Base-by-base conservation (phyloP, 345 rosid species). In the Kandelia obovata region DNA sequence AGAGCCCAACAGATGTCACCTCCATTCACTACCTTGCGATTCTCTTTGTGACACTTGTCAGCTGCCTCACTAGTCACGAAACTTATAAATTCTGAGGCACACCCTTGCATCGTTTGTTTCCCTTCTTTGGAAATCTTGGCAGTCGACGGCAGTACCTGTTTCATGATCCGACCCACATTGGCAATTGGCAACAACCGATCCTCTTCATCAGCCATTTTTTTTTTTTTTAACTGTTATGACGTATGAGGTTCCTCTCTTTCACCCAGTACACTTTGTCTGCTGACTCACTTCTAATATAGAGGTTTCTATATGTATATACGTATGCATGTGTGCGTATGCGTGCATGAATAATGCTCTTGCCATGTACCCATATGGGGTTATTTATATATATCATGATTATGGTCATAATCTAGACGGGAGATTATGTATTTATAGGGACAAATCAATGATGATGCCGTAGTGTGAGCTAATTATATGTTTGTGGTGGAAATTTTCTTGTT, bases 91-190 rank as follows among this genome's bases (percentile, higher is more conserved):
- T 91, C 97, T 6, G 89, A 85, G 53, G 90, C 89, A 81, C 94
- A 91, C 61, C 88, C 97, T 83, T 88, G 92, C 84, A 88, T 76
- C 39, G 82, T 85, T 75, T 91, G 90, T 73, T 88, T 91, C 53
- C 94, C 90, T 82, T 88, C 92, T 81, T 83, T 87, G 61, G 97
- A 91, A 69, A 91, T 83, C 87, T 91, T 91, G 37, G 95, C 92
- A 58, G 69, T 83, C 62, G 94, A 71, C 59, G 96, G 96, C 74
- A 90, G 75, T 65, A 82, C 74, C 76, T 84, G 89, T 82, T 83
- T 91, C 97, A 91, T 91, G 49, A 91, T 77, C 70, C 89, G 75
- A 31, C 92, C 88, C 64, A 91, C 89, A 73, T 87, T 91, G 49
- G 97, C 97, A 74, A 88, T 83, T 58, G 97, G 97, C 58, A 91